Percentiles rank a stretch among this genome's conserved stretches.
phyloP scores from a whole-genome alignment of 2,329 filamentous ascomycete genomes.

The Fusarium floridanum region DNA sequence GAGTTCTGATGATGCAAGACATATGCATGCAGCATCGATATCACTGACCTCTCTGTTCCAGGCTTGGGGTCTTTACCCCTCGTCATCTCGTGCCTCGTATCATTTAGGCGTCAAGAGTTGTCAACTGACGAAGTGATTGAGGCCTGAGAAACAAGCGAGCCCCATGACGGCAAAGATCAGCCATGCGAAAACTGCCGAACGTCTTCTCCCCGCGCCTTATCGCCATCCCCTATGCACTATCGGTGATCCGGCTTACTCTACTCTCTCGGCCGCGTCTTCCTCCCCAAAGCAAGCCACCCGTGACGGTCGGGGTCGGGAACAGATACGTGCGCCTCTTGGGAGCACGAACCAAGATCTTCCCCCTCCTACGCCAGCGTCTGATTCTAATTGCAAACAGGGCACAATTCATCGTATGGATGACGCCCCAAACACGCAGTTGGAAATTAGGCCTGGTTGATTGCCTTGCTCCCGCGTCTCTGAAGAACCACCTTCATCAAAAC shows the following conservation, averaged over 20 bases:
- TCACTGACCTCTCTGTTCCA: neutral
- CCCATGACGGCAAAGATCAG: slow-evolving; percentile 25
- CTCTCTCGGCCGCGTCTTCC: slow-evolving; percentile 16
- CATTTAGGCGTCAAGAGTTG: slow-evolving; percentile 19
- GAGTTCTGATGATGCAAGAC: slow-evolving; percentile 3
- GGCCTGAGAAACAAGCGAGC: slow-evolving; percentile 9
- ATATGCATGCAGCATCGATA: slow-evolving; percentile 4
- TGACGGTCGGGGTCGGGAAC: slow-evolving; percentile 2
- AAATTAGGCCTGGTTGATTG: slow-evolving; percentile 19
- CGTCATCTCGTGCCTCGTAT: slow-evolving; percentile 13
- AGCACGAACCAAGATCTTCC: slow-evolving; percentile 29
- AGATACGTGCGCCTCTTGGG: slow-evolving; percentile 5
- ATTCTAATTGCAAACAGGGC: slow-evolving; percentile 26
- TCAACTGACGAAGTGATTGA: slow-evolving; percentile 2
- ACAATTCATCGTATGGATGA: slow-evolving; percentile 21
- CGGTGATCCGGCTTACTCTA: neutral
- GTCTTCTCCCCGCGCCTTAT: slow-evolving; percentile 1
- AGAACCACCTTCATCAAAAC: slow-evolving; percentile 31
- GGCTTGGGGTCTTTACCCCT: neutral
- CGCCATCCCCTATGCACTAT: slow-evolving; percentile 1
- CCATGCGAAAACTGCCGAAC: slow-evolving; percentile 18
- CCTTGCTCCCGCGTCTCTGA: slow-evolving; percentile 28
- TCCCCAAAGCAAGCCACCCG: slow-evolving; percentile 17
- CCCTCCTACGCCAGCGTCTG: slow-evolving; percentile 24
- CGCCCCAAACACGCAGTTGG: slow-evolving; percentile 22